phyloP scores from a whole-genome alignment of 768 basidiomycete species.

The Boletellus sp. region DNA sequence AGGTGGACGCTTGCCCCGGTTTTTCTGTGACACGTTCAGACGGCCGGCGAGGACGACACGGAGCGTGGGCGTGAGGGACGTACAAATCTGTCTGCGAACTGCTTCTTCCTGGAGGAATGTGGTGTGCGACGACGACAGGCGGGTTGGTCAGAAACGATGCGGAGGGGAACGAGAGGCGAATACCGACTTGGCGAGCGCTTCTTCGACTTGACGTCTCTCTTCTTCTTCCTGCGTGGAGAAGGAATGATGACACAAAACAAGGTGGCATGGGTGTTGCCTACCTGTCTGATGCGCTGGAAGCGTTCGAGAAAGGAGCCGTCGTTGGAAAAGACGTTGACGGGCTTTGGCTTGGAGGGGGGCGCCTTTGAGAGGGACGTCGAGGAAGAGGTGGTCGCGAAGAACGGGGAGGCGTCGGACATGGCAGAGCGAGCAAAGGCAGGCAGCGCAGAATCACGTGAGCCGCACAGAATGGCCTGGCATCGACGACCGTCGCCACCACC shows the following conservation, averaged over 20 bases:
- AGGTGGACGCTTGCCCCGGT: constrained; percentile 51
- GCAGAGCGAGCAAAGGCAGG: neutral
- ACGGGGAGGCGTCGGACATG: constrained; percentile 14
- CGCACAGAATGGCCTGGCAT: too few relatives aligned
- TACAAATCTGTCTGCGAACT: constrained; percentile 62
- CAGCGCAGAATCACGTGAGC: constrained; percentile 2
- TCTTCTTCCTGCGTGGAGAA: constrained; percentile 47
- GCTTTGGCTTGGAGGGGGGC: constrained; percentile 36
- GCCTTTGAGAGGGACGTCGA: constrained; percentile 18
- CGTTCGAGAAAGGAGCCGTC: constrained; percentile 68
- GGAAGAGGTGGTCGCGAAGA: constrained; percentile 12
- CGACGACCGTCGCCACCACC: neutral
- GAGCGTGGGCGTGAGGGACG: constrained; percentile 21
- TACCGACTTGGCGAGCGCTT: constrained; percentile 47
- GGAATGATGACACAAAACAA: too few relatives aligned
- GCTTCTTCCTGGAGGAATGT: constrained; percentile 44
- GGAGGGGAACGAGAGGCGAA: neutral
- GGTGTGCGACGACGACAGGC: too few relatives aligned
- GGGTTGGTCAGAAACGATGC: neutral
- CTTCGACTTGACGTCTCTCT: constrained; percentile 52
- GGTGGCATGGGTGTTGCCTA: constrained; percentile 19
- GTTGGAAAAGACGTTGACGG: constrained; percentile 62
- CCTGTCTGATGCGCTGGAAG: constrained; percentile 57
- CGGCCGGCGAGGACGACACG: too few relatives aligned
- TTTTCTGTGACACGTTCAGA: constrained; percentile 40